Percentiles rank a stretch among this genome's conserved stretches.
These are phyloP conservation scores for Nicotiana paniculata DNA, from an alignment of 257 asterid genomes.

Conservation along the genomic window DNA sequence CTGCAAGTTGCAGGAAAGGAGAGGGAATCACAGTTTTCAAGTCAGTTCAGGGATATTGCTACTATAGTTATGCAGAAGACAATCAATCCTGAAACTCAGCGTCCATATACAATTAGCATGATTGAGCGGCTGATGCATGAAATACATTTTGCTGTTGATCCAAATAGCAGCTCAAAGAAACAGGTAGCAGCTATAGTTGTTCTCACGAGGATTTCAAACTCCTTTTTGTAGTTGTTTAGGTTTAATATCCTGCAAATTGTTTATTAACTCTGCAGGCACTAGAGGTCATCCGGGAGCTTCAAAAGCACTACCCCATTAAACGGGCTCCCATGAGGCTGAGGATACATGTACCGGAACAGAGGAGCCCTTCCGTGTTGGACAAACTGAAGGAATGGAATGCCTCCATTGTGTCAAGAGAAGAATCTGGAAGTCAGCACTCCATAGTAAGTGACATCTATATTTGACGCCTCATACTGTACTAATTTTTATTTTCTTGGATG, in stretches of 20 bases:
- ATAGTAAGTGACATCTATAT: constrained; percentile 44
- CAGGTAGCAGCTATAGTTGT: constrained; percentile 39
- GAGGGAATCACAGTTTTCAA: constrained; percentile 84
- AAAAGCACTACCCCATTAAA: constrained; percentile 78
- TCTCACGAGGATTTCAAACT: neutral
- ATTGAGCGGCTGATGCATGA: constrained; percentile 95
- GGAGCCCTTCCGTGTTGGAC: constrained; percentile 43
- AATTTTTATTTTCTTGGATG: neutral
- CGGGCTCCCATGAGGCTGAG: constrained; percentile 91
- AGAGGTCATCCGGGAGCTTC: constrained; percentile 92
- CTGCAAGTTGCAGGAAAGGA: constrained; percentile 98
- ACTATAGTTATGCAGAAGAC: constrained; percentile 95
- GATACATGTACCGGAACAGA: constrained; percentile 51
- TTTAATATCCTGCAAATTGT: neutral
- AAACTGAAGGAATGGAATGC: constrained; percentile 59
- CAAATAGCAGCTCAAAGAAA: constrained; percentile 87
- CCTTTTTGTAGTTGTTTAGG: neutral
- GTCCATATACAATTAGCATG: constrained; percentile 95
- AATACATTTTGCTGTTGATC: constrained; percentile 88
- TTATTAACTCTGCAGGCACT: constrained; percentile 51
- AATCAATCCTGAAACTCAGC: constrained; percentile 76
- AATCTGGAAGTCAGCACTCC: constrained; percentile 55
- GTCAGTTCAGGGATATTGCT: constrained; percentile 91
- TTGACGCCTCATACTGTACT: neutral
- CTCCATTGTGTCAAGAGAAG: constrained; percentile 51